These are phyloP conservation scores for Adansonia gregorii DNA, from an alignment of 441 rosid species.

Conservation along the genomic window DNA sequence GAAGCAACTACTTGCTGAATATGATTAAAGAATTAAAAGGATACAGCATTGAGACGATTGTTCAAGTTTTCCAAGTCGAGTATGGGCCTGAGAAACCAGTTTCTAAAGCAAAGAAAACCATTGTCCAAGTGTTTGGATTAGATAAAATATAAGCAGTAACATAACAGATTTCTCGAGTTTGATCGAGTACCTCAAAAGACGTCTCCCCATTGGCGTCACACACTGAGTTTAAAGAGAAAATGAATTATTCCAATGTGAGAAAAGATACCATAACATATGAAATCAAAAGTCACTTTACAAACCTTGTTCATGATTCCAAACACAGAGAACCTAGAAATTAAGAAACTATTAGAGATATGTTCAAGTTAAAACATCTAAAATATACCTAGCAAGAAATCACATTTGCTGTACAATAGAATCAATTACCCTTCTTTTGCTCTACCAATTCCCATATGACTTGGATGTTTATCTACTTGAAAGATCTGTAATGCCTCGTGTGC, in stretches of 20 bases:
- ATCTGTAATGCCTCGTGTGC: constrained; percentile 96
- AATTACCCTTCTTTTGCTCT: constrained; percentile 97
- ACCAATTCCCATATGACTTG: constrained; percentile 99
- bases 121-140: constrained; percentile 25
- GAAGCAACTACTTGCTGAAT: constrained; percentile 26
- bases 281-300: constrained; percentile 36
- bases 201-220: constrained; percentile 91
- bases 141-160: constrained; percentile 24
- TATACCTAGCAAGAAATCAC: constrained; percentile 11
- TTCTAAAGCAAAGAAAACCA: constrained; percentile 52
- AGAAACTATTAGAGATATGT: constrained; percentile 38
- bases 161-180: constrained; percentile 29
- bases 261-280: constrained; percentile 31
- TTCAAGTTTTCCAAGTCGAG: constrained; percentile 78
- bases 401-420: constrained; percentile 15
- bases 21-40: constrained; percentile 46
- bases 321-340: constrained; percentile 81
- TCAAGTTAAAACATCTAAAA: constrained; percentile 30
- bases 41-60: constrained; percentile 87
- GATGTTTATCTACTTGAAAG: constrained; percentile 93
- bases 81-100: constrained; percentile 97
- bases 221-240: constrained; percentile 59
- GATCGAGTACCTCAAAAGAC: constrained; percentile 68
- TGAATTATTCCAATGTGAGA: constrained; percentile 39
- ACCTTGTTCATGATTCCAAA: constrained; percentile 99